Conservation (phyloP, 73 alveolate species). For the Blepharisma stoltei region DNA sequence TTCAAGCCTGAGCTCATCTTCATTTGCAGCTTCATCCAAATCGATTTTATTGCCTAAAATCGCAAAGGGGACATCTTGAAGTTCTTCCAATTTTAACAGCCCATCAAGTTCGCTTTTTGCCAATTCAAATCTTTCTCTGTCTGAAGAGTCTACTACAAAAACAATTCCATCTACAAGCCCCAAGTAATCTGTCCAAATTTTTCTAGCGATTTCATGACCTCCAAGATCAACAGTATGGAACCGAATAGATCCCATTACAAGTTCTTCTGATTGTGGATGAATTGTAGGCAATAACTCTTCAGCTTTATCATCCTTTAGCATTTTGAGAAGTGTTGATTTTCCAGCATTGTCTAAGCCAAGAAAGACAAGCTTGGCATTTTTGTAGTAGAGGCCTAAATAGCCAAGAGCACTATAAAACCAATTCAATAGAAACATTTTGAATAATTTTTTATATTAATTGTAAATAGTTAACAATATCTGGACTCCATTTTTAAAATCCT, state of each 20-base stretch:
- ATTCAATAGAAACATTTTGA: constrained; percentile 71
- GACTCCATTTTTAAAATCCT: too few species aligned
- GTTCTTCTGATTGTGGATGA: constrained; percentile 98
- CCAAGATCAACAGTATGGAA: constrained; percentile 98
- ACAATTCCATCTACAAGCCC: constrained; percentile 96
- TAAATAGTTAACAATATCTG: too few species aligned
- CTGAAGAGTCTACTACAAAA: constrained; percentile 98
- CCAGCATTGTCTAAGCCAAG: constrained; percentile 80
- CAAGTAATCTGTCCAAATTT: constrained; percentile 97
- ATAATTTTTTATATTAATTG: constrained; percentile 1
- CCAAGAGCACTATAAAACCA: constrained; percentile 79
- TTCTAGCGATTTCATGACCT: constrained; percentile 94
- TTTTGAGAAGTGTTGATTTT: constrained; percentile 95
- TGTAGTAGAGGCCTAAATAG: constrained; percentile 89
- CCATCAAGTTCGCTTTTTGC: constrained; percentile 80
- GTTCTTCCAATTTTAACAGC: constrained; percentile 77
- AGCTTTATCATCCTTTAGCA: constrained; percentile 94
- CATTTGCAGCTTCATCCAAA: constrained; percentile 91
- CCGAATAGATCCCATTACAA: constrained; percentile 92
- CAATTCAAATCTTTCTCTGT: constrained; percentile 88
- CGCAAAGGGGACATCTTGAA: constrained; percentile 84
- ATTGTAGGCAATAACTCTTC: constrained; percentile 96
- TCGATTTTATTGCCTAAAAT: constrained; percentile 98
- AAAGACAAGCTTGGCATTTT: constrained; percentile 95
- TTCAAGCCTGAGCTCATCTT: constrained; percentile 94